Evolutionary conservation across 805 yeast genomes (phyloP), one percentile per base, ranked within the genome.

Genomic region (Komagataella pastoris): DNA sequence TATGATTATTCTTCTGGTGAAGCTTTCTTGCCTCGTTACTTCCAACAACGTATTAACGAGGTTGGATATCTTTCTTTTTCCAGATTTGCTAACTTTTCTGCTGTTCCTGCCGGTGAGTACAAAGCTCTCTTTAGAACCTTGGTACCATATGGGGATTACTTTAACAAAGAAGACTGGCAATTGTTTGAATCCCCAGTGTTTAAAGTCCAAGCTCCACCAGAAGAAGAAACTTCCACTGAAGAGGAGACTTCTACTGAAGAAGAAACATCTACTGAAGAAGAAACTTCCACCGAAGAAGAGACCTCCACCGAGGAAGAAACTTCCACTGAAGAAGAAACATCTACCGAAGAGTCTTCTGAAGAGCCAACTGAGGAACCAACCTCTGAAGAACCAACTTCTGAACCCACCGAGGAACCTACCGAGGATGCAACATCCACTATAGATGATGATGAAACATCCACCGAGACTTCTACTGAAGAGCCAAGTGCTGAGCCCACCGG

Each of bases 141-240:
- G 10, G 47, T 47, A 24, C 47, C 51, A 43, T 55, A 52, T 40
- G 55, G 57, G 8, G 57, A 54, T 23, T 19, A 30, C n/a, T 6
- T 43, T 12, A 43, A 49, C 18, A n/a, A 18, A 8, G 48, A 55
- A 30, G 49, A 43, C 23, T 55, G 57, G 57, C 49, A 54, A 44
- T 52, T 55, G 51, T 52, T 47, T 21, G 8, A 51, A 8, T 52
- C 57, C 14, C 12, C 36, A 7, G n/a, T 40, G 7, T 52, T 55
- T 47, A 51, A 36, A 4, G 10, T 50, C 12, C 12, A 10, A 4
- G 40, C n/a, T 30, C 40, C 40, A 30, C 40, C 40, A 10, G n/a
- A 10, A 2, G 40, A 30, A 30, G 40, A 30, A 30, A 10, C n/a
- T 10, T 30, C 40, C 3, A 30, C 40, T 10, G 40, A 30, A 30